Conservation (phyloP, 768 basidiomycete genomes). For the Tremella mesenterica region DNA sequence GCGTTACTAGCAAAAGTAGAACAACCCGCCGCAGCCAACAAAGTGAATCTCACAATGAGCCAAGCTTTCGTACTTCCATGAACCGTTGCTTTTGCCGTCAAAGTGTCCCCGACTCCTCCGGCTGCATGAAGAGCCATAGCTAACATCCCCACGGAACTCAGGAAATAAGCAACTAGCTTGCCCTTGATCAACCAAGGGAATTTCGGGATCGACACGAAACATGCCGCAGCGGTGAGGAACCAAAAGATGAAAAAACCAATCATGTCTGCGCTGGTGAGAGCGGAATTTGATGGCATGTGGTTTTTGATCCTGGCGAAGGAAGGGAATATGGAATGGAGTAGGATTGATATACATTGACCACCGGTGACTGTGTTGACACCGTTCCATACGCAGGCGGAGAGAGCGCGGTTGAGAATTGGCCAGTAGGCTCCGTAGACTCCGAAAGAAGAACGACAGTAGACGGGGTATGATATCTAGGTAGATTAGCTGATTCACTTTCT, state of each 20-base stretch:
- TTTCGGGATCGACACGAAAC: conserved; percentile 17
- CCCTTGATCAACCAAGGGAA: conserved; percentile 24
- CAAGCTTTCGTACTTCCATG: conserved; percentile 17
- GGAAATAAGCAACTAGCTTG: conserved; percentile 22
- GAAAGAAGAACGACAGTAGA: conserved; percentile 27
- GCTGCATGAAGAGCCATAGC: conserved; percentile 14
- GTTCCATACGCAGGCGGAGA: conserved; percentile 23
- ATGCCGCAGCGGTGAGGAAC: conserved; percentile 7
- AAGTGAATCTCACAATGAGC: conserved; percentile 26
- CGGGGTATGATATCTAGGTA: conserved; percentile 15
- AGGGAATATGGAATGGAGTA: conserved; percentile 32
- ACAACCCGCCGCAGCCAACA: conserved; percentile 28
- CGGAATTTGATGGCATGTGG: conserved; percentile 14
- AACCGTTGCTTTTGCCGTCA: conserved; percentile 10
- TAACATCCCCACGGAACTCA: conserved; percentile 20
- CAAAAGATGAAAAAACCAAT: conserved; percentile 22
- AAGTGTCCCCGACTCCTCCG: conserved; percentile 17
- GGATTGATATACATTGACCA: conserved; percentile 24
- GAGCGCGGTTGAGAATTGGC: conserved; percentile 25
- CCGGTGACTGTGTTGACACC: conserved; percentile 9
- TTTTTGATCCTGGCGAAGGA: conserved; percentile 22
- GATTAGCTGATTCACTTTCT: too few relatives aligned
- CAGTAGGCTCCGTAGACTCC: conserved; percentile 28
- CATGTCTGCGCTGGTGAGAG: conserved; percentile 18
- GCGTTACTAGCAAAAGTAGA: conserved; percentile 35